Conservation (phyloP, 2,329 filamentous ascomycete genomes). For the Sclerotinia sclerotiorum region DNA sequence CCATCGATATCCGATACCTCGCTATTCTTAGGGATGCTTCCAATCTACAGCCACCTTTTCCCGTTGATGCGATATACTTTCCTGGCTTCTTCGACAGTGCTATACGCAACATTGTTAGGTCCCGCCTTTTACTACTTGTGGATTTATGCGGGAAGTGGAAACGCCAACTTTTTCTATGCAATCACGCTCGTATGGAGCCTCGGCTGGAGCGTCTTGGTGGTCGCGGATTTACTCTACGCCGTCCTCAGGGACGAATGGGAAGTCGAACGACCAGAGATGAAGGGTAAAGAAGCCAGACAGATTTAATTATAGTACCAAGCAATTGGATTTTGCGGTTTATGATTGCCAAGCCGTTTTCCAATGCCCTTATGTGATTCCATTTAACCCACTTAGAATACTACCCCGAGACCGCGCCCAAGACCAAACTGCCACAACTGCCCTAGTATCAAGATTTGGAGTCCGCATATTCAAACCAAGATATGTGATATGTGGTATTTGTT, state of each 20-base stretch:
- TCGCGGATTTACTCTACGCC: slow-evolving; percentile 78
- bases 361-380: neutral
- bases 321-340: slow-evolving; percentile 1
- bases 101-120: slow-evolving; percentile 86
- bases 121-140: slow-evolving; percentile 96
- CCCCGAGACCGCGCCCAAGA: neutral
- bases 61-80: slow-evolving; percentile 94
- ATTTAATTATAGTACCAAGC: slow-evolving; percentile 33
- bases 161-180: slow-evolving; percentile 99
- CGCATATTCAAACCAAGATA: neutral
- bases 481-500: neutral
- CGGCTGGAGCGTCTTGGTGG: slow-evolving; percentile 80
- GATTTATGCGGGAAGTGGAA: slow-evolving; percentile 97
- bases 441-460: neutral
- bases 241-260: slow-evolving; percentile 93
- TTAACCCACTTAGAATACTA: neutral
- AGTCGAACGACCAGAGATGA: slow-evolving; percentile 83
- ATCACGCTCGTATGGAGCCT: slow-evolving; percentile 98
- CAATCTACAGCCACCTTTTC: slow-evolving; percentile 88
- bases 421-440: neutral
- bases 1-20: slow-evolving; percentile 89
- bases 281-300: slow-evolving; percentile 71
- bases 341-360: neutral
- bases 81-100: slow-evolving; percentile 74
- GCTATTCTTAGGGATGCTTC: slow-evolving; percentile 78